Evolutionary conservation across 2,329 filamentous ascomycete genomes (phyloP), one percentile per base, ranked within the genome.

Genomic region (Pseudocercospora crystallina): DNA sequence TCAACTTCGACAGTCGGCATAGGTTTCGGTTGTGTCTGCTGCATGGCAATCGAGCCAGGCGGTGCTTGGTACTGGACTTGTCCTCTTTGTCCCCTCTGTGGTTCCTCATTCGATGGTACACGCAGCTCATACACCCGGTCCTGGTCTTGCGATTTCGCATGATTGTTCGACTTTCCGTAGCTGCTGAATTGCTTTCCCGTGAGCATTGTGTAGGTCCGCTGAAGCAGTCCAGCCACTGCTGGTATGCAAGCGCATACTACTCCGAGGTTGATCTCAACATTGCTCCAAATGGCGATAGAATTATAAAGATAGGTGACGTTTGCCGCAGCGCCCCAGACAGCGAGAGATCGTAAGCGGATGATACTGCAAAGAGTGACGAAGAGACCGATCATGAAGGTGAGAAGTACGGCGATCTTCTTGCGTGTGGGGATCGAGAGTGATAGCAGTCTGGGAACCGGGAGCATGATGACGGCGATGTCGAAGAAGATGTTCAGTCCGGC

Each of bases 231-330:
- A 14, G 59, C 55, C 10, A 60, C 51, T 5, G 51, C 55, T 1
- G 60, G 60, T 38, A 62, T 59, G 50, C 60, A 62, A 10, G 59
- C 57, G 47, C 59, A 62, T 20, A 61, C 47, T 13, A 61, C 54
- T 8, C 54, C 58, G 11, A 58, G 47, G 43, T 59, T 59, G 47
- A 57, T 49, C 15, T 61, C 58, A 4, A 59, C 47, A 30, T 56
- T 56, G 13, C 47, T 53, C 56, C 57, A 61, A 31, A 59, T 57
- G 10, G 54, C 54, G 38, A 61, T 57, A 2, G 56, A 47, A 31
- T 57, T 59, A 51, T 56, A 61, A 15, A 54, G 51, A 39, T 33
- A 61, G 12, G 54, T 61, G 15, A 58, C 39, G 15, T 61, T 61
- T 5, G 49, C 39, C 2, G 46, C 42, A 14, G 43, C 44, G 29